Percentiles rank a stretch among this genome's conserved stretches.
These are phyloP conservation scores for Metroxylon sagu DNA, from an alignment of 176 grass and related monocot genomes.

Conservation along the genomic window DNA sequence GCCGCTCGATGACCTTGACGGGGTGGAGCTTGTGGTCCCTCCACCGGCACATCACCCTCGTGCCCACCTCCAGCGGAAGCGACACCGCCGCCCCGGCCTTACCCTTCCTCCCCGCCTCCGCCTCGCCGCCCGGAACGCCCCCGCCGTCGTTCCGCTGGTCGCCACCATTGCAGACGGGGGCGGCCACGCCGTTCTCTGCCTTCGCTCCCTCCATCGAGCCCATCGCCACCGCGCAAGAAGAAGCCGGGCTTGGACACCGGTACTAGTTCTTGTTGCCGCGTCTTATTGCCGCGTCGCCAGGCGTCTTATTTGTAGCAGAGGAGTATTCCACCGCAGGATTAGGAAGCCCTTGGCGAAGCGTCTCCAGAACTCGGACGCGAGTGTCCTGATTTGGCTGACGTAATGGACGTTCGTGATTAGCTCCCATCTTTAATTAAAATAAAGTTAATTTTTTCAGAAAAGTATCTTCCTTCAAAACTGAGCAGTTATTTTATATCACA, in stretches of 20 bases:
- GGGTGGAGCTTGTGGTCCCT: slow-evolving; percentile 86
- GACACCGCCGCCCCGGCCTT: slow-evolving; percentile 24
- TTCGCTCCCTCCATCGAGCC: slow-evolving; percentile 65
- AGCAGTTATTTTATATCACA: too few species aligned
- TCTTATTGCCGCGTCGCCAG: too few species aligned
- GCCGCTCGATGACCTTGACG: slow-evolving; percentile 91
- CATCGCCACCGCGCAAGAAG: slow-evolving; percentile 20
- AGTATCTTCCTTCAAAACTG: too few species aligned
- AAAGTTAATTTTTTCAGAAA: too few species aligned
- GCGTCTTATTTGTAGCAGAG: too few species aligned
- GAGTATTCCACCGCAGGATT: too few species aligned
- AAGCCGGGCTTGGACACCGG: neutral
- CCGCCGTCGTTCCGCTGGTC: neutral
- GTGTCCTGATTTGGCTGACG: too few species aligned
- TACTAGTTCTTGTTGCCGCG: too few species aligned
- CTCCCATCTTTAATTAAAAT: too few species aligned
- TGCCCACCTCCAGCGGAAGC: slow-evolving; percentile 77
- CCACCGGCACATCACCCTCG: slow-evolving; percentile 95
- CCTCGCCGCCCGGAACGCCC: neutral
- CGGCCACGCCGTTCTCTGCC: slow-evolving; percentile 42
- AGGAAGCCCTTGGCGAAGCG: too few species aligned
- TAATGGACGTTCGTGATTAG: too few species aligned
- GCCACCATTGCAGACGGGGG: slow-evolving; percentile 45
- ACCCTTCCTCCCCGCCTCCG: slow-evolving; percentile 15
- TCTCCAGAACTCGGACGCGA: too few species aligned